Base-by-base conservation (phyloP, 306 rosid species). In the Trifolium subterraneum region DNA sequence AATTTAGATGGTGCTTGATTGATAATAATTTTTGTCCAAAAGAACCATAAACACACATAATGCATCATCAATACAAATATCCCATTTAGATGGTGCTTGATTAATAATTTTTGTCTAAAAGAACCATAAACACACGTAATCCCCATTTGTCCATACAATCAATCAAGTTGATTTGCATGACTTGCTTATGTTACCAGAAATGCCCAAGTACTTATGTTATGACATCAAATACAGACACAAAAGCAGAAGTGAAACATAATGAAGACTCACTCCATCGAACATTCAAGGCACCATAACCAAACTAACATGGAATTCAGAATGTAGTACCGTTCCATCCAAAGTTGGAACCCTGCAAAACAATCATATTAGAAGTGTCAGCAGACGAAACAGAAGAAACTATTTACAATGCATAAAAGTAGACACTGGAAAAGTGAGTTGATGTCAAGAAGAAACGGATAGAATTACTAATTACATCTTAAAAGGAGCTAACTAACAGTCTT, bases 301-400 rank as follows among this genome's bases (percentile, higher is more conserved):
- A 22, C 66, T 45, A 54, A 20, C 73, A 80, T 1, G 61, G 68
- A 67, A 68, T 44, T 79, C 80, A 91, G 80, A 94, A 87, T 66
- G 97, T 91, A 31, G 96, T 62, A 22, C 97, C 98, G n/a, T 93
- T 91, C 96, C 96, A 91, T 65, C 98, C 98, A 45, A 93, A 80
- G 92, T 91, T 73, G 22, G 96, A 89, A 65, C 97, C 98, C 98
- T 91, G 93, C 88, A 75, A 19, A 77, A 82, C 71, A 71, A 54
- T 61, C 27, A 68, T 54, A 56, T 64, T 81, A 79, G 29, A 81
- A 42, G 50, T 35, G 18, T 52, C 65, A 70, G 52, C 15, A 38
- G 47, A 25, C 25, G 36, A 19, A 61, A 6, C 27, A 27, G 52
- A 69, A 47, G 62, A 25, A 39, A 60, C 29, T 33, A 68, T 8